Base-by-base conservation (phyloP, 805 yeast genomes). In the Suhomyces xylopsoci region DNA sequence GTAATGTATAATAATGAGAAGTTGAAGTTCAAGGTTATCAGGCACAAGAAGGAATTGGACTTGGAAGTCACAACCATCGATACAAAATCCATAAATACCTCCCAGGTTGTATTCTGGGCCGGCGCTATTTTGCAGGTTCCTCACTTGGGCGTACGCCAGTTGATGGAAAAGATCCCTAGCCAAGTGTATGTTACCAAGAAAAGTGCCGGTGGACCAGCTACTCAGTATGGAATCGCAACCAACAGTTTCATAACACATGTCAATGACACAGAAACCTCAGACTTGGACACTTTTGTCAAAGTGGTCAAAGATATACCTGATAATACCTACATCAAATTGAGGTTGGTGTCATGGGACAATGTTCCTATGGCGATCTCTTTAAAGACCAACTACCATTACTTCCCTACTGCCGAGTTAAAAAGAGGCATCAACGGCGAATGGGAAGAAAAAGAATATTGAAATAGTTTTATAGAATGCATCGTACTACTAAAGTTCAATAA, bases 131-230 rank as follows among this genome's bases (percentile, higher is more conserved):
- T 92, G 32, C 97, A 92, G 64, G 80, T 83, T 38, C 97, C 97
- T n/a, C 97, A 90, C 67, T 96, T 88, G 63, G 93, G 94, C 7
- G 97, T 91, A 15, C 82, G 92, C 56, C 97, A 91, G 71, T 83
- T 88, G 38, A 85, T 88, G 81, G 81, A 82, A 50, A 77, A 81
- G 51, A 73, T 90, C 49, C 97, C 96, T 10, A 85, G 93, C 15
- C 84, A 82, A 50, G 94, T 92, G n/a, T 92, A 91, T 64, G 85
- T 90, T 50, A 85, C 90, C 2, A 77, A 84, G 22, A 81, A 88
- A 63, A 79, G 85, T 43, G 79, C 82, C 36, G 96, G 97, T 6
- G 89, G 96, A 0, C 97, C 97, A 7, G 94, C 94, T 15, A 79
- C 83, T 51, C 92, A 88, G 63, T 90, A 88, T 66, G 88, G 88